Base-by-base conservation (phyloP, 2,329 filamentous ascomycete species). In the Talaromyces atroroseus region DNA sequence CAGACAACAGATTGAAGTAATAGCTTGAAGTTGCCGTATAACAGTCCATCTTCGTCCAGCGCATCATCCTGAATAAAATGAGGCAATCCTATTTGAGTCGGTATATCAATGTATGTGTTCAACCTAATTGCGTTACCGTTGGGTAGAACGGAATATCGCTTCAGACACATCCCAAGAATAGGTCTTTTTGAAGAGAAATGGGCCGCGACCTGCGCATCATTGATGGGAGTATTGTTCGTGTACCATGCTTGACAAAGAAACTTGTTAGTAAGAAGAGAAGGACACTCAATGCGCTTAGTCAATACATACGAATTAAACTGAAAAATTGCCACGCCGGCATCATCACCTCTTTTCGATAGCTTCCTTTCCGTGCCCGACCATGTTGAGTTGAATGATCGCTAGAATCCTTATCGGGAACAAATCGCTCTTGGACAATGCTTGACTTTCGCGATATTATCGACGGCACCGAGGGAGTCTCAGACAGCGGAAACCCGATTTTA, bases 251-350 rank as follows among this genome's bases (percentile, higher is more conserved):
- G 18, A 38, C 12, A 38, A 23, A 44, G 18, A 21, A 16, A 20
- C 2, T 18, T n/a, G 38, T 59, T 42, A 59, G 51, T n/a, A 5
- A 11, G n/a, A 20, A 26, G 29, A 23, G 4, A 1, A 2, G 52
- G 11, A 10, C 4, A 11, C 23, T 47, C 32, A 14, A 14, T 29
- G 12, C 10, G 16, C 52, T n/a, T 34, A 4, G 12, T 20, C 18
- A 11, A 14, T 40, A 79, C 88, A 74, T 76, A 91, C 88, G 92
- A 64, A 96, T 90, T 24, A 97, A 77, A 66, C 89, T 90, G 74
- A 96, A 97, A 67, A 97, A 96, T 66, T 96, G 92, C 91, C 92
- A 97, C 1, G 94, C 94, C 38, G 92, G 92, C 77, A 97, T 96
- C 58, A 92, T 86, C 14, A 97, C 88, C 65, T 95, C 92, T 67